Evolutionary conservation across 768 basidiomycete genomes (phyloP).

Genomic region (Cantharellus anzutake): DNA sequence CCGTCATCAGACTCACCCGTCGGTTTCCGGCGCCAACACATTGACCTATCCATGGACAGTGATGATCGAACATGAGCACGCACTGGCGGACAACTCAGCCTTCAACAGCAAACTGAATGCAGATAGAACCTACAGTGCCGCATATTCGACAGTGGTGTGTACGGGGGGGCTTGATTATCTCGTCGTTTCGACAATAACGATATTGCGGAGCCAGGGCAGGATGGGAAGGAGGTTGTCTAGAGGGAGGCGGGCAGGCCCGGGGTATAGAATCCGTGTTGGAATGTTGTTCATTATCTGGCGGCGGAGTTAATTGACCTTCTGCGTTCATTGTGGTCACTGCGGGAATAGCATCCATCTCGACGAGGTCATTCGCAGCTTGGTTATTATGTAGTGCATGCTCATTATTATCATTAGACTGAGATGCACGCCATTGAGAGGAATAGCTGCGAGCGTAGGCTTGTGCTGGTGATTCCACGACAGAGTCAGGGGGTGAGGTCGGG

Average conservation of each 20-base stretch:
- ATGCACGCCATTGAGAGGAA: neutral
- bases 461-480: neutral
- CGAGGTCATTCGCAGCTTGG: neutral
- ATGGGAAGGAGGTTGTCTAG: slow-evolving; percentile 11
- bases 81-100: slow-evolving; percentile 27
- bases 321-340: neutral
- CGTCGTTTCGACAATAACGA: slow-evolving; percentile 46
- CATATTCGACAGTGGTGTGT: slow-evolving; percentile 69
- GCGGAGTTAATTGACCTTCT: neutral
- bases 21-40: slow-evolving; percentile 89
- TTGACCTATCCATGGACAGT: slow-evolving; percentile 90
- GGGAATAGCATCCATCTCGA: neutral
- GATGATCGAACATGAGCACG: slow-evolving; percentile 69
- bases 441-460: neutral
- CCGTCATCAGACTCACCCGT: slow-evolving; percentile 30
- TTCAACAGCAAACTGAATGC: too few relatives aligned
- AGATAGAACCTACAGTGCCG: slow-evolving; percentile 40
- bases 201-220: slow-evolving; percentile 40
- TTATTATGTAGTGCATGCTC: neutral
- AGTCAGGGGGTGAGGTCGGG: neutral
- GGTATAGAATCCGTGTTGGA: neutral
- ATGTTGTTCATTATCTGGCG: neutral
- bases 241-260: neutral
- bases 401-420: neutral
- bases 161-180: slow-evolving; percentile 50